phyloP scores from a whole-genome alignment of 352 stramenopile genomes.

The Phytopythium sindhum region DNA sequence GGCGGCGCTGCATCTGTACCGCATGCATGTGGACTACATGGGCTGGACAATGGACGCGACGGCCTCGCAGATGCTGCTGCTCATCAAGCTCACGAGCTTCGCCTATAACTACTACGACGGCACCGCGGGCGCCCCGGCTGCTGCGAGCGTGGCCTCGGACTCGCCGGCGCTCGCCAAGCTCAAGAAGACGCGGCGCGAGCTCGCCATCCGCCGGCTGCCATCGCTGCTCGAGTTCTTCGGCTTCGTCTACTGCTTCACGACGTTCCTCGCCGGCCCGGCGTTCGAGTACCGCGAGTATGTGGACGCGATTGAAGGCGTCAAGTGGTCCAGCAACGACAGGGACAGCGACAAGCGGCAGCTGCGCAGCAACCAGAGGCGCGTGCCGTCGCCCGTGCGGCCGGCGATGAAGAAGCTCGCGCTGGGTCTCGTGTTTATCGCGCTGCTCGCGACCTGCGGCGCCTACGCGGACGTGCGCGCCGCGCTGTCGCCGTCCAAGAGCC shows the following conservation, averaged over 20 bases:
- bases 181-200: slow-evolving; percentile 37
- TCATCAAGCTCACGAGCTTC: slow-evolving; percentile 97
- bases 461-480: slow-evolving; percentile 46
- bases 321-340: slow-evolving; percentile 12
- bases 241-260: slow-evolving; percentile 97
- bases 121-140: slow-evolving; percentile 51
- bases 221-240: slow-evolving; percentile 93
- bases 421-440: slow-evolving; percentile 56
- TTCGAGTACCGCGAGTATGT: slow-evolving; percentile 95
- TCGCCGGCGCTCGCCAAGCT: slow-evolving; percentile 14
- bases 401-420: slow-evolving; percentile 81
- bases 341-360: slow-evolving; percentile 54
- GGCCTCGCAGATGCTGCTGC: slow-evolving; percentile 90
- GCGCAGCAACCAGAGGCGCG: slow-evolving; percentile 38
- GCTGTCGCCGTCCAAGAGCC: slow-evolving; percentile 42
- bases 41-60: slow-evolving; percentile 88
- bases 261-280: slow-evolving; percentile 92
- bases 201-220: slow-evolving; percentile 82
- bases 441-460: slow-evolving; percentile 51
- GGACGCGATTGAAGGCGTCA: slow-evolving; percentile 27
- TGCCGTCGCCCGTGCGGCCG: slow-evolving; percentile 55
- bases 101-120: slow-evolving; percentile 98
- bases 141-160: slow-evolving; percentile 22
- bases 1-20: slow-evolving; percentile 91
- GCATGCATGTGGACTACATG: slow-evolving; percentile 96